Conservation (phyloP, 2,329 filamentous ascomycete species). For the Diplodia seriata region DNA sequence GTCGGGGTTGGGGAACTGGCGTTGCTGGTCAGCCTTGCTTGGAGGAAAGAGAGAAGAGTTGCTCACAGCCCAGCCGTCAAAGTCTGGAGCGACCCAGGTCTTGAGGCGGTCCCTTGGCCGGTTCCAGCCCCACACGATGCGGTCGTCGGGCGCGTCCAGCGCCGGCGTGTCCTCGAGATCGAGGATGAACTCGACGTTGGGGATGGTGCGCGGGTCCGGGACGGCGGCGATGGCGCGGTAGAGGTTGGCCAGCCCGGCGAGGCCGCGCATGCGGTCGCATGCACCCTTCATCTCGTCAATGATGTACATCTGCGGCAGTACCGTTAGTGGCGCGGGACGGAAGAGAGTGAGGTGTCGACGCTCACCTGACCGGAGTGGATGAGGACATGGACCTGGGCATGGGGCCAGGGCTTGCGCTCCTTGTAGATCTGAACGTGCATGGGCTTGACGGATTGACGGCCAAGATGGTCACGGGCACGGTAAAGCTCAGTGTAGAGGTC, state of each 20-base stretch:
- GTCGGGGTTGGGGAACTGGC: constrained; percentile 17
- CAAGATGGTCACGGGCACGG: constrained; percentile 5
- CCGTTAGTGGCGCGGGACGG: neutral
- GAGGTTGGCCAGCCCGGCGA: constrained; percentile 17
- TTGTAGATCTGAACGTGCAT: constrained; percentile 1
- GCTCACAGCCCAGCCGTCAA: constrained; percentile 35
- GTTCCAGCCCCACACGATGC: constrained; percentile 34
- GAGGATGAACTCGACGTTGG: constrained; percentile 32
- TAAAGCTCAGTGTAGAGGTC: constrained; percentile 20
- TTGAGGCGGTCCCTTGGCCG: constrained; percentile 8
- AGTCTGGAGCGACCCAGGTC: constrained; percentile 35
- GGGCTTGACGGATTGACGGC: neutral
- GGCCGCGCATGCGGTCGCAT: constrained; percentile 6
- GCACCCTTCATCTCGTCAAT: constrained; percentile 21
- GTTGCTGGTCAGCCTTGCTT: neutral
- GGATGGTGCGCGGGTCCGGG: constrained; percentile 15
- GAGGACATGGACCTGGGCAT: constrained; percentile 26
- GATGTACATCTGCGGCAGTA: constrained; percentile 4
- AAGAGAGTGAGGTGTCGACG: neutral
- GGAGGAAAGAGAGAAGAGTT: neutral
- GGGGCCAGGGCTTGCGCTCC: neutral
- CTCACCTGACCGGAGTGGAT: constrained; percentile 28
- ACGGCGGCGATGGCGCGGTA: constrained; percentile 29
- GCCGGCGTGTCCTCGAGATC: constrained; percentile 25
- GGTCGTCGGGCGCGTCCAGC: constrained; percentile 28